A percentile compares a stretch with the other conserved stretches of the same genome.
Evolutionary conservation across 148 eudicot genomes (phyloP).

Genomic region (Selenicereus undatus): DNA sequence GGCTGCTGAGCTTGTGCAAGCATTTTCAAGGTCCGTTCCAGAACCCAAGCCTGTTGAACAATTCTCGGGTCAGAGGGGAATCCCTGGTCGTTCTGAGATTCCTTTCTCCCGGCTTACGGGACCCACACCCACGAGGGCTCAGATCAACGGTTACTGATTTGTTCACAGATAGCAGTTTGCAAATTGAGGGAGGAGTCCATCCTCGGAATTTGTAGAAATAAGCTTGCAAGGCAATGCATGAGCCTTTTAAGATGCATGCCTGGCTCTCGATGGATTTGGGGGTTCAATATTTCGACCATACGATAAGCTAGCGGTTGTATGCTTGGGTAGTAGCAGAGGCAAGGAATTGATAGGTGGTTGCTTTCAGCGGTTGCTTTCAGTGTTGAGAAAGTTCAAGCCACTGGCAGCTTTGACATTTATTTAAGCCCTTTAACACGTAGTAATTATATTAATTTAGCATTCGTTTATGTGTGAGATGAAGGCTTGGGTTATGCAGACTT

Average conservation of each 20-base stretch:
- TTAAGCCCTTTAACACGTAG: not conserved
- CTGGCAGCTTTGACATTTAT: conserved; percentile 1
- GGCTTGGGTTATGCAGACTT: conserved; percentile 6
- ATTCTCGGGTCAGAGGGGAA: conserved; percentile 51
- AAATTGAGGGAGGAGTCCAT: not conserved
- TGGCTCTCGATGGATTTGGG: conserved; percentile 13
- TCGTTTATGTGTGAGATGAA: conserved; percentile 9
- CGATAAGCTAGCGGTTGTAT: conserved; percentile 5
- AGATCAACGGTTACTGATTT: conserved; percentile 71
- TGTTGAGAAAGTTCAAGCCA: conserved; percentile 4
- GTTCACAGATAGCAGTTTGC: not conserved
- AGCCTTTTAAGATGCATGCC: conserved; percentile 10
- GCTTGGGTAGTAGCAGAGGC: not conserved
- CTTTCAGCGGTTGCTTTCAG: conserved; percentile 5
- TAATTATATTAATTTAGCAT: not conserved
- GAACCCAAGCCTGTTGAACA: conserved; percentile 50
- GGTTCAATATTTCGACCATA: conserved; percentile 14
- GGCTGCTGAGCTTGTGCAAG: conserved; percentile 88
- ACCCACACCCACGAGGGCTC: conserved; percentile 55
- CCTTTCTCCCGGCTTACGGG: conserved; percentile 75
- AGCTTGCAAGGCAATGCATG: conserved; percentile 5
- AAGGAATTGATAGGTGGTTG: conserved; percentile 3
- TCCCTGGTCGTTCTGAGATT: conserved; percentile 44
- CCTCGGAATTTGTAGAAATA: not conserved
- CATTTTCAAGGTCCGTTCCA: conserved; percentile 73